Base-by-base conservation (phyloP, 2,329 filamentous ascomycete species). In the Pleomassaria siparia region DNA sequence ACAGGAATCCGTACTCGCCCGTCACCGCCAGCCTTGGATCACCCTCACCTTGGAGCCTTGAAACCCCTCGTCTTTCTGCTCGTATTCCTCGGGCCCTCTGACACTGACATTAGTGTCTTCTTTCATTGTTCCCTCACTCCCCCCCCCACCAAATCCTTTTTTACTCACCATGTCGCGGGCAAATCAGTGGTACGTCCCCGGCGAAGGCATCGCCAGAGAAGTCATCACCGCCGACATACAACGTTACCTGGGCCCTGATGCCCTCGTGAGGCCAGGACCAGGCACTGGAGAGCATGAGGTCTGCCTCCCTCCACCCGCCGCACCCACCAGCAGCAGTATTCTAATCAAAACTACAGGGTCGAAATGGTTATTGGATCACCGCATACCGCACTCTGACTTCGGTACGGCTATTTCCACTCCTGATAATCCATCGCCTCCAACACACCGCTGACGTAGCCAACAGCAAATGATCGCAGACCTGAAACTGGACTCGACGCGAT, bases 151-250 rank as follows among this genome's bases (percentile, higher is more conserved):
- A n/a, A n/a, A n/a, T n/a, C n/a, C n/a, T n/a, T 56, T 44, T 44
- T 45, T 44, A 43, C 44, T 55, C 64, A 57, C 48, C 51, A 69
- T 69, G 62, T 66, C 63, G 52, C 61, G 62, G 44, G 59, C 58
- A 67, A 64, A 73, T 66, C 70, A 76, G 66, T 79, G 76, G 76
- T 79, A 77, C 59, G 70, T 76, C 54, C 70, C 72, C 12, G 75
- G 72, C 52, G 74, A 77, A 40, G 76, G 76, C 63, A 79, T 79
- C 59, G 73, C 75, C 47, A 64, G 76, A 59, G 72, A 77, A 64
- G 76, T 79, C 63, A 78, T 79, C 54, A 76, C 75, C 40, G 74
- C 75, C 55, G 76, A 79, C 64, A 78, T 79, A 56, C 75, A 77
- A 64, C 71, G 75, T 58, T 78, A 77, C 57, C 62, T 79, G 47